phyloP scores from a whole-genome alignment of 257 asterid genomes.

The Nicotiana paniculata region DNA sequence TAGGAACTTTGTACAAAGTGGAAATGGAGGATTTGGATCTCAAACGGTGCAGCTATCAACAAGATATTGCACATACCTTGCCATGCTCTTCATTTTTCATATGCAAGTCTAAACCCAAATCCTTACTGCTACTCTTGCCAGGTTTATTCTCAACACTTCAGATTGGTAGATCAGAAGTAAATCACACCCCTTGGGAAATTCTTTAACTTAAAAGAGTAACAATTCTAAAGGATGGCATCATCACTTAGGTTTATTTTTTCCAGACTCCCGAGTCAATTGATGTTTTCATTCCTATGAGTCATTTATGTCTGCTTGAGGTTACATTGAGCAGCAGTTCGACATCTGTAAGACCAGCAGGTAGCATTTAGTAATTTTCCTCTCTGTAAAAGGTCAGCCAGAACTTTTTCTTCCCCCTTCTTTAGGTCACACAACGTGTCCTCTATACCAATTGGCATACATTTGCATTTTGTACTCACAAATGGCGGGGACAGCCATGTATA shows the following conservation, averaged over 20 bases:
- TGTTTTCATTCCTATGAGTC: background rate
- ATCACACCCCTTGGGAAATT: background rate
- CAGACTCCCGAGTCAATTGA: background rate
- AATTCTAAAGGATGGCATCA: background rate
- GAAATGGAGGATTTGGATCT: background rate
- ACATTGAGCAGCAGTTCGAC: background rate
- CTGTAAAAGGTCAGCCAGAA: background rate
- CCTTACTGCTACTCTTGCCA: background rate
- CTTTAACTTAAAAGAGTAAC: background rate
- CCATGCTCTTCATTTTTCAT: background rate
- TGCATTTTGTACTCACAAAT: background rate
- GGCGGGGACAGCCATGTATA: background rate
- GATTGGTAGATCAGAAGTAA: background rate
- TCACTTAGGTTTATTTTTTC: background rate
- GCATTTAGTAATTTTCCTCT: background rate
- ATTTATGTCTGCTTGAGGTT: background rate
- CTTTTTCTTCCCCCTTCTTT: background rate
- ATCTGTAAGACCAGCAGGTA: background rate
- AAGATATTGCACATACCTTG: background rate
- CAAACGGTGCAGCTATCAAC: background rate
- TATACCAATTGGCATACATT: background rate
- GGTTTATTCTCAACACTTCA: background rate
- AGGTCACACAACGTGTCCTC: background rate
- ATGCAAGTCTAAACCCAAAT: background rate
- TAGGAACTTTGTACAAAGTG: background rate